A percentile compares a stretch with the other conserved stretches of the same genome.
Evolutionary conservation across 2,329 filamentous ascomycete species (phyloP).

Genomic region (Colletotrichum cuscutae): DNA sequence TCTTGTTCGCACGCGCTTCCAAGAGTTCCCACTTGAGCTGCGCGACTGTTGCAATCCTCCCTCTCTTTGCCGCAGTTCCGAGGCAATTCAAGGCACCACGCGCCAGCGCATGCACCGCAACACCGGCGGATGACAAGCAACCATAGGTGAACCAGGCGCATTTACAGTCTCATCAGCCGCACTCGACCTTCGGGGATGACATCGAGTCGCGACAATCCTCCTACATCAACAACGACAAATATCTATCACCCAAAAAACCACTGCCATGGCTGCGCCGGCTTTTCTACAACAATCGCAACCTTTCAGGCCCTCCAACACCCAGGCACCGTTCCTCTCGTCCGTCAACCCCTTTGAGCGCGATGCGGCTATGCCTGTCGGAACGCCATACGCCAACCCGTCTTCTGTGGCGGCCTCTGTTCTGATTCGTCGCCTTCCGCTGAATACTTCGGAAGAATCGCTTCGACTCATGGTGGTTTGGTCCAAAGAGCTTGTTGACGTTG

Average conservation of each 20-base stretch:
- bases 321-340: constrained; percentile 47
- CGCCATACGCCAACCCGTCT: constrained; percentile 49
- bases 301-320: constrained; percentile 50
- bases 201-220: constrained; percentile 47
- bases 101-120: constrained; percentile 42
- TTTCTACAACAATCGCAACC: constrained; percentile 53
- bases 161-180: constrained; percentile 40
- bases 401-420: constrained; percentile 54
- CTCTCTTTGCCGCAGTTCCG: neutral
- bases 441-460: constrained; percentile 64
- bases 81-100: constrained; percentile 16
- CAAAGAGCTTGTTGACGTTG: constrained; percentile 62
- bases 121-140: constrained; percentile 44
- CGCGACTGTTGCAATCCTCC: constrained; percentile 20
- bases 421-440: constrained; percentile 64
- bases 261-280: constrained; percentile 56
- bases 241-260: constrained; percentile 41
- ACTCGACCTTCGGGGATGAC: constrained; percentile 35
- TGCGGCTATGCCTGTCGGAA: constrained; percentile 51
- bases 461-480: constrained; percentile 69
- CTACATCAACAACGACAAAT: constrained; percentile 41
- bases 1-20: neutral
- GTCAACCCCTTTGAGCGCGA: constrained; percentile 54
- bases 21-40: constrained; percentile 7
- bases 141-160: constrained; percentile 38